phyloP scores from a whole-genome alignment of 805 yeast species.

The Yamadazyma scolyti region DNA sequence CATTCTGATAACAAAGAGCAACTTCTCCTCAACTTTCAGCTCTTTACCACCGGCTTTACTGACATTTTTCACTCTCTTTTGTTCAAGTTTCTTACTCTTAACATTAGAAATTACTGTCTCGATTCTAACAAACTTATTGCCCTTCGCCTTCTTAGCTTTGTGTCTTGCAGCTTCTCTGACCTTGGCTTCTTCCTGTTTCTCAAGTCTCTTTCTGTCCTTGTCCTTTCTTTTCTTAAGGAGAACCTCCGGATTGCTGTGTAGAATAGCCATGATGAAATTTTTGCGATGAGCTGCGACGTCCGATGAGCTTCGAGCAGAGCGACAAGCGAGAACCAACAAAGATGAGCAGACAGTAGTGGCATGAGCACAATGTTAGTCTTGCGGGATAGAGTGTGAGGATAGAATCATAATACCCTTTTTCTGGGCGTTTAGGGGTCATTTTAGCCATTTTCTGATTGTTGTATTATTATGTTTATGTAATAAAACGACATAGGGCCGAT shows the following conservation, averaged over 20 bases:
- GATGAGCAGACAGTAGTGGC: too few relatives aligned
- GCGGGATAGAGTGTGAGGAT: neutral
- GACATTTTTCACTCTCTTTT: conserved; percentile 63
- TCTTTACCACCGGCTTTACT: conserved; percentile 50
- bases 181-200: conserved; percentile 65
- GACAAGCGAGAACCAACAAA: too few relatives aligned
- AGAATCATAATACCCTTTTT: too few relatives aligned
- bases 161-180: conserved; percentile 45
- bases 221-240: conserved; percentile 75
- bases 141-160: conserved; percentile 37
- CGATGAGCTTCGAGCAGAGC: too few relatives aligned
- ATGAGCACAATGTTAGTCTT: neutral
- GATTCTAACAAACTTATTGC: conserved; percentile 63
- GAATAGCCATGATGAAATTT: conserved; percentile 33
- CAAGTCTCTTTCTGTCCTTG: conserved; percentile 68
- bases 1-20: conserved; percentile 65
- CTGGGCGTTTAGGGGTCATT: too few relatives aligned
- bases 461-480: too few relatives aligned
- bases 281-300: too few relatives aligned
- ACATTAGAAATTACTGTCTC: conserved; percentile 69
- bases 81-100: conserved; percentile 63
- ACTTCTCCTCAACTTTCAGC: conserved; percentile 32
- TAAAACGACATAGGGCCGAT: too few relatives aligned
- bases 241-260: conserved; percentile 72
- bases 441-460: too few relatives aligned